Percentiles rank a stretch among this genome's conserved stretches.
These are phyloP conservation scores for Candida broadrunensis DNA, from an alignment of 805 yeast genomes.

Conservation along the genomic window DNA sequence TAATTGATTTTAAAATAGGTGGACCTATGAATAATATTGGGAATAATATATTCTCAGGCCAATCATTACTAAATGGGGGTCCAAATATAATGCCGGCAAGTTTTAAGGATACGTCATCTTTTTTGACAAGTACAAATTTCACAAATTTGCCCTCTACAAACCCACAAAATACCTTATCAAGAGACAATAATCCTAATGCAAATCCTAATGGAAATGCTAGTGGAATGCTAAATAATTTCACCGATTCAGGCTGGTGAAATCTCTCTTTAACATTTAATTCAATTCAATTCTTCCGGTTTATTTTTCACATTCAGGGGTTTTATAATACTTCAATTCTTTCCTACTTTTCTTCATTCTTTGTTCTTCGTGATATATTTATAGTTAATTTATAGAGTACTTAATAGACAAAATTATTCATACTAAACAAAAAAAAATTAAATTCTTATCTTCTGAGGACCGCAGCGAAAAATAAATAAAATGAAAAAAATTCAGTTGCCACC, in stretches of 20 bases:
- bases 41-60: neutral
- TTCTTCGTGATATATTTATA: neutral
- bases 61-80: neutral
- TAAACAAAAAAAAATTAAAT: no score
- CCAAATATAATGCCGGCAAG: neutral
- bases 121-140: neutral
- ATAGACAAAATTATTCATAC: no score
- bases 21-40: neutral
- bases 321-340: neutral
- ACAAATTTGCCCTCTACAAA: neutral
- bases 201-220: neutral
- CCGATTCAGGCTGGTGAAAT: conserved; percentile 12
- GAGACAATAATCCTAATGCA: neutral
- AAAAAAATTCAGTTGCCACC: neutral
- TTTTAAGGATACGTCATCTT: neutral
- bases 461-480: neutral
- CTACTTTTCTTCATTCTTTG: neutral
- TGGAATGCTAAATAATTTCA: conserved; percentile 4
- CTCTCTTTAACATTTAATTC: neutral
- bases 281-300: neutral
- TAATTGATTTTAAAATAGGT: neutral
- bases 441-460: no score
- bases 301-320: no score
- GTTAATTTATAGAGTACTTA: neutral
- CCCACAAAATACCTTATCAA: neutral